phyloP scores from a whole-genome alignment of 768 basidiomycete genomes.

The Hericium coralloides region DNA sequence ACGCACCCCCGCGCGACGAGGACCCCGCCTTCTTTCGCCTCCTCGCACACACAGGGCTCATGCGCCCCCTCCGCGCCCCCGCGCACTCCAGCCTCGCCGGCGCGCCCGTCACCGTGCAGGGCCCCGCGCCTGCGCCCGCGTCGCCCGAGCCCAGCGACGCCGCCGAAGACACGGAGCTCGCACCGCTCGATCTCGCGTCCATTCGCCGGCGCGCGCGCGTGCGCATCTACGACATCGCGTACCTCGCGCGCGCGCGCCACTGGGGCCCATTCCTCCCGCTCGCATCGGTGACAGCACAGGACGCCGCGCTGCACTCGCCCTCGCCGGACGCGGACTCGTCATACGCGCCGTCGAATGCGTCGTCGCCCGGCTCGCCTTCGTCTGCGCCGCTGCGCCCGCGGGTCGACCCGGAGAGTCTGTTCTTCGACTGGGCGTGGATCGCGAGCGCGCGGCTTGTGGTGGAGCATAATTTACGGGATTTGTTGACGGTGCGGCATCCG shows the following conservation, averaged over 20 bases:
- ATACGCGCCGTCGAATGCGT: not conserved
- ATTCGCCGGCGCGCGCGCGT: conserved; percentile 25
- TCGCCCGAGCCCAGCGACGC: not conserved
- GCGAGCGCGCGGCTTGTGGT: conserved; percentile 41
- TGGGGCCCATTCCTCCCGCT: conserved; percentile 30
- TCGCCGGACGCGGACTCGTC: not conserved
- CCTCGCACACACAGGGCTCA: conserved; percentile 36
- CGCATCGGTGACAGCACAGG: not conserved
- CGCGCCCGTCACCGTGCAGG: not conserved
- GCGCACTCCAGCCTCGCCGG: not conserved
- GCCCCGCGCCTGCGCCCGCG: not conserved
- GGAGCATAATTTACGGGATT: conserved; percentile 41
- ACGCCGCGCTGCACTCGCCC: not conserved
- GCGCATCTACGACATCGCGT: conserved; percentile 29
- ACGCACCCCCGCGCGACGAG: conserved; percentile 19
- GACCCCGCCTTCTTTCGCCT: conserved; percentile 29
- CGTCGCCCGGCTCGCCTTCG: not conserved
- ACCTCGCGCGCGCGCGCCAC: conserved; percentile 22
- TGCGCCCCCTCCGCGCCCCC: not conserved
- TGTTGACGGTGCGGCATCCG: conserved; percentile 17
- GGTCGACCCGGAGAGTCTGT: conserved; percentile 21
- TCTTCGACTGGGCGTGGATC: conserved; percentile 42
- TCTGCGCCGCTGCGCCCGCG: conserved; percentile 9
- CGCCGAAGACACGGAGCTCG: too few relatives aligned
- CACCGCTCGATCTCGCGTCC: not conserved